Evolutionary conservation across 495 filamentous ascomycete genomes (phyloP).

Genomic region (Xylaria telfairii): DNA sequence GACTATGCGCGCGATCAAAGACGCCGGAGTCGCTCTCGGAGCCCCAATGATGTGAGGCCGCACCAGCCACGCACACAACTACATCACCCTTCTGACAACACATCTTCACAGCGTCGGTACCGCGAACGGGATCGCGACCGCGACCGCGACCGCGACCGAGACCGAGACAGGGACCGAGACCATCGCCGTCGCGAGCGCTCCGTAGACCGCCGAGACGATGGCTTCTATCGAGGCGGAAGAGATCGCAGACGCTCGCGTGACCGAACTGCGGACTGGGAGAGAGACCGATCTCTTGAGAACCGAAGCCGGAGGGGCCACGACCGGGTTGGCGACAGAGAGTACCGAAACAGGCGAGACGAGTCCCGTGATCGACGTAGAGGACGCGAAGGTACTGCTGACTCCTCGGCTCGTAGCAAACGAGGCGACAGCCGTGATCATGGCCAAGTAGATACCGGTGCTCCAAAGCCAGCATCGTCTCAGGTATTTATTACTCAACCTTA

Average conservation of each 20-base stretch:
- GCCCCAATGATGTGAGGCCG: constrained; percentile 68
- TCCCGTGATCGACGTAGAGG: constrained; percentile 73
- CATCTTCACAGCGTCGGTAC: constrained; percentile 56
- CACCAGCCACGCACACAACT: neutral
- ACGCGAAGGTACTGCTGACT: constrained; percentile 80
- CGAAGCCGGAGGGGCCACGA: constrained; percentile 71
- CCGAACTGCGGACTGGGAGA: constrained; percentile 64
- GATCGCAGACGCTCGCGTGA: constrained; percentile 65
- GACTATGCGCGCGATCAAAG: constrained; percentile 61
- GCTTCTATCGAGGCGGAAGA: constrained; percentile 65
- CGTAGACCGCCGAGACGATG: constrained; percentile 75
- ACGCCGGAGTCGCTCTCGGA: constrained; percentile 71
- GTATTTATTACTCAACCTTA: constrained; percentile 47
- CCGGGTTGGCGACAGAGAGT: constrained; percentile 60
- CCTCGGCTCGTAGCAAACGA: constrained; percentile 70
- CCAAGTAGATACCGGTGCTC: constrained; percentile 47
- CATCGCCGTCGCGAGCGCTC: constrained; percentile 77
- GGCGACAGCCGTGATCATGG: constrained; percentile 67
- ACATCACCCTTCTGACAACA: constrained; percentile 39
- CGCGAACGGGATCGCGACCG: constrained; percentile 48
- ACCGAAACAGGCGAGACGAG: constrained; percentile 78
- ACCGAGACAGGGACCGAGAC: constrained; percentile 55
- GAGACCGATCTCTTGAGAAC: constrained; percentile 59
- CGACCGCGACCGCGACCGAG: constrained; percentile 37
- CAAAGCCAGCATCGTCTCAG: constrained; percentile 55